Percentiles rank a stretch among this genome's conserved stretches.
phyloP scores from a whole-genome alignment of 2,329 filamentous ascomycete genomes.

The Trichoderma citrinoviride region DNA sequence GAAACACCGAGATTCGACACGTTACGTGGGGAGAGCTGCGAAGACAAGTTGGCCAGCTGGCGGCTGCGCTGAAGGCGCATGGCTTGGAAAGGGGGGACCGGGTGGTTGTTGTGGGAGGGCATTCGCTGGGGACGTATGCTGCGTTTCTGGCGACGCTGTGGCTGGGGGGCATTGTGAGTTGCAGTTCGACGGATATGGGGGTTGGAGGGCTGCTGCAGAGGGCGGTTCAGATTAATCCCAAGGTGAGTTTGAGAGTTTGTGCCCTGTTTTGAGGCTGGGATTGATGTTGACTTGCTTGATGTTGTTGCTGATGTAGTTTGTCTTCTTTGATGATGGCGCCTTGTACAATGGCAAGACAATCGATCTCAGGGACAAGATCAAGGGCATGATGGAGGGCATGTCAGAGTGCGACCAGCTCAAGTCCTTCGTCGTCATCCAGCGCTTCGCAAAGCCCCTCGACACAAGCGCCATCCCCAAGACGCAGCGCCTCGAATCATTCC shows the following conservation, averaged over 20 bases:
- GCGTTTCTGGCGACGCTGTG: slow-evolving; percentile 68
- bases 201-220: slow-evolving; percentile 73
- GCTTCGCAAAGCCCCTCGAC: slow-evolving; percentile 62
- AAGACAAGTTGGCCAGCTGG: slow-evolving; percentile 53
- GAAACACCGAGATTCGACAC: slow-evolving; percentile 52
- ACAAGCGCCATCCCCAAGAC: slow-evolving; percentile 51
- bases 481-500: slow-evolving; percentile 46
- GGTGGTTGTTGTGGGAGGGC: slow-evolving; percentile 71
- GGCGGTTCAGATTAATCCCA: slow-evolving; percentile 70
- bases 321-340: slow-evolving; percentile 81
- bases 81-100: slow-evolving; percentile 71
- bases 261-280: not conserved
- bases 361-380: slow-evolving; percentile 71
- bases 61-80: slow-evolving; percentile 62
- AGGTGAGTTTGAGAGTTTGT: slow-evolving; percentile 38
- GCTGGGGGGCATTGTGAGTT: slow-evolving; percentile 73
- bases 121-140: slow-evolving; percentile 70
- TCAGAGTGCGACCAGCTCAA: slow-evolving; percentile 57
- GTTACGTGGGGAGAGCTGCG: slow-evolving; percentile 69
- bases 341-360: slow-evolving; percentile 76
- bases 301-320: slow-evolving; percentile 43
- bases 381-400: slow-evolving; percentile 66
- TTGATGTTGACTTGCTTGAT: slow-evolving; percentile 13
- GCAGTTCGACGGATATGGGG: slow-evolving; percentile 79
- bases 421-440: slow-evolving; percentile 62